Evolutionary conservation across 257 asterid species (phyloP).

Genomic region (Perilla frutescens): DNA sequence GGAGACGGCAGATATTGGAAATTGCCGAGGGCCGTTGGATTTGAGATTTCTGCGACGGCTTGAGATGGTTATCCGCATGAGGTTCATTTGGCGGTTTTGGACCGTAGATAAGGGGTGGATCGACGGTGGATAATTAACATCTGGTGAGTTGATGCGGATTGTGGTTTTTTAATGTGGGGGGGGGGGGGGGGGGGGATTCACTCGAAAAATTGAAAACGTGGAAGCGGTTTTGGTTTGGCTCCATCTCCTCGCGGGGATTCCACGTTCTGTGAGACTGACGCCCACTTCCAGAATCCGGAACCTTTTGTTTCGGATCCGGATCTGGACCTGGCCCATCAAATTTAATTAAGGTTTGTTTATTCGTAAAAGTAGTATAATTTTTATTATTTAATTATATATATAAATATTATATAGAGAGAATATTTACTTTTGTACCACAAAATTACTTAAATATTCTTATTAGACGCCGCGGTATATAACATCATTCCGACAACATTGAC

Average conservation of each 20-base stretch:
- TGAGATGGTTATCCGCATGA: constrained; percentile 31
- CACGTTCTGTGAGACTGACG: neutral
- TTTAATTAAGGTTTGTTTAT: neutral
- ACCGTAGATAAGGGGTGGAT: constrained; percentile 36
- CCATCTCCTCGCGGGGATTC: neutral
- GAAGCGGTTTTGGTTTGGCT: neutral
- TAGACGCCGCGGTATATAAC: no score
- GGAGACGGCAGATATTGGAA: neutral
- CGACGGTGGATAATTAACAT: constrained; percentile 11
- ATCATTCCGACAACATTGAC: no score
- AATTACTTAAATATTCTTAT: no score
- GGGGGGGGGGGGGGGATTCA: constrained; percentile 24
- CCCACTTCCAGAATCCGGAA: neutral
- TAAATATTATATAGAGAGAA: no score
- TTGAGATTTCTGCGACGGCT: constrained; percentile 24
- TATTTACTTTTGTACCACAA: no score
- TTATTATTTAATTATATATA: neutral
- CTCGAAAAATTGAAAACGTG: constrained; percentile 3
- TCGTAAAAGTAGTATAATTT: no score
- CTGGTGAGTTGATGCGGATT: constrained; percentile 23
- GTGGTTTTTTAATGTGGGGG: constrained; percentile 37
- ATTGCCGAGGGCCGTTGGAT: constrained; percentile 35
- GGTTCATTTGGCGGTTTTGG: neutral
- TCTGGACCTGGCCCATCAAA: neutral
- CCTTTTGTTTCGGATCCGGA: neutral